Base-by-base conservation (phyloP, 371 early-diverging fungal genomes). In the Smittium mucronatum region DNA sequence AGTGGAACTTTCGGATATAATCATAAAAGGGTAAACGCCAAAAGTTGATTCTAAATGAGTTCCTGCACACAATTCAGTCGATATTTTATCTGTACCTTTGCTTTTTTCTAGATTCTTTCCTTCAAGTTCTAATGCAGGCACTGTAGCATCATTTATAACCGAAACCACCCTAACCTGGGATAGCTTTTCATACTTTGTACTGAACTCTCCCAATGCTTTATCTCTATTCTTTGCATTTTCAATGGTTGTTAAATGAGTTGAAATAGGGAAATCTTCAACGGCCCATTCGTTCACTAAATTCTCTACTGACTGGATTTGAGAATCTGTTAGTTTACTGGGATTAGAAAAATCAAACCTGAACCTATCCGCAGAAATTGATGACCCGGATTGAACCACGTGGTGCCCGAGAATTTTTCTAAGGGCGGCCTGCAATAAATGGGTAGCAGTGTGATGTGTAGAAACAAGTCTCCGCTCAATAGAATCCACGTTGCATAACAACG, bases 361-460 rank as follows among this genome's bases (percentile, higher is more conserved):
- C 33, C 85, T 78, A 1, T 75, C 76, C 0, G 84, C 76, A n/a
- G 85, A 85, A 16, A 91, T 89, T 35, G 81, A 74, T 1, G 91
- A 89, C 1, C 87, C 89, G 34, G 89, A 87, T 79, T 91, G 91
- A 59, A 85, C 81, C 26, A 89, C 85, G 16, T 84, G 78, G 2
- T 80, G 74, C 8, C 85, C 81, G 16, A 89, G 71, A 0, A 86
- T 79, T 57, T 76, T 77, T 68, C 86, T 81, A 63, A 91, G 75
- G 0, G 88, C 89, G 21, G 86, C 85, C 68, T 89, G 86, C 32
- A 91, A 73, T 59, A 89, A 36, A 77, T 91, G 91, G 0, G 91
- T 91, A 1, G 89, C 91, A 2, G 90, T 87, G 67, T 91, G 91
- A 69, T 91, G 91, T 2, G 87, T 79, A 2, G 87, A 87, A 0